These are phyloP conservation scores for Aureobasidium lini DNA, from an alignment of 2,329 filamentous ascomycete genomes.

Conservation along the genomic window DNA sequence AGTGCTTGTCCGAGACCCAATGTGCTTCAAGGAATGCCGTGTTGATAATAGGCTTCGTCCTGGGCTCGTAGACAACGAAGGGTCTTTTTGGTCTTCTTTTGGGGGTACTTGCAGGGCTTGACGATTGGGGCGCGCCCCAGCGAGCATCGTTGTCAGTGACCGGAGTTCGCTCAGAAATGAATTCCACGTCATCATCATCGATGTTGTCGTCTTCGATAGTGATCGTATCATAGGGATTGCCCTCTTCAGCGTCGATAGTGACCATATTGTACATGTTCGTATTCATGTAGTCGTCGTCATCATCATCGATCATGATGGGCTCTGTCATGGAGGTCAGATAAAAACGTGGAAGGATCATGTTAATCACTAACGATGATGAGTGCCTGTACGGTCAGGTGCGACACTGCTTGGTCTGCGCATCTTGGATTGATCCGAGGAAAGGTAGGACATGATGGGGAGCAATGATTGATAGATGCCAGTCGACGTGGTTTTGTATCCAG, in stretches of 20 bases:
- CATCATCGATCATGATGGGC: background rate
- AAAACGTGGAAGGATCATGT: no score
- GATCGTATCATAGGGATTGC: no score
- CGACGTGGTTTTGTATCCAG: background rate
- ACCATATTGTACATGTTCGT: background rate
- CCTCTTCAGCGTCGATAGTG: background rate
- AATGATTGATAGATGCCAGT: background rate
- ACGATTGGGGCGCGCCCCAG: background rate
- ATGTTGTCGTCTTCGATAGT: conserved; percentile 12
- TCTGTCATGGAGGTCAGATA: background rate
- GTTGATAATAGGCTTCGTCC: background rate
- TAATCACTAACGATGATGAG: background rate
- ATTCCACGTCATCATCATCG: conserved; percentile 14
- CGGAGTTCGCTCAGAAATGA: background rate
- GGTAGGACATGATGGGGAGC: background rate
- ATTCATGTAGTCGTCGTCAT: background rate
- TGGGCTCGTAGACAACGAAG: background rate
- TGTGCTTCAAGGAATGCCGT: background rate
- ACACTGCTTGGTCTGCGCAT: background rate
- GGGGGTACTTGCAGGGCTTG: background rate
- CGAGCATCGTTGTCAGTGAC: background rate
- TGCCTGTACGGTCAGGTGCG: background rate
- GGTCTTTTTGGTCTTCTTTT: background rate
- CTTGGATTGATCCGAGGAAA: background rate
- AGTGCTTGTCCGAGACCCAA: background rate